phyloP scores from a whole-genome alignment of 2,329 filamentous ascomycete genomes.

The Neofusicoccum laricinum region DNA sequence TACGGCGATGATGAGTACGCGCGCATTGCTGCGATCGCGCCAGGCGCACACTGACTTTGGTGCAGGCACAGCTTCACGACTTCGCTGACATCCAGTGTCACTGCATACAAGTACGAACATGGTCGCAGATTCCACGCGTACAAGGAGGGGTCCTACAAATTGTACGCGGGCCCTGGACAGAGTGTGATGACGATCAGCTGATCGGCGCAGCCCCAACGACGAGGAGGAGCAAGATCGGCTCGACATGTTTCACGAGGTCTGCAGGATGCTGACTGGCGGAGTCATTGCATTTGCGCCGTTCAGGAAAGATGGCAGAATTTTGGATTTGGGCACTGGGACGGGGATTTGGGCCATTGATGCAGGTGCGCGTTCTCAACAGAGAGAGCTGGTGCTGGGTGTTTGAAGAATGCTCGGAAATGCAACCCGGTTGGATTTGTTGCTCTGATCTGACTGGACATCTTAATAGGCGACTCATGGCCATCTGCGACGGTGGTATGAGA shows the following conservation, averaged over 20 bases:
- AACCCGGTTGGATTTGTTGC: slow-evolving; percentile 46
- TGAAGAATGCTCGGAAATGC: slow-evolving; percentile 41
- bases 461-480: slow-evolving; percentile 27
- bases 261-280: not conserved
- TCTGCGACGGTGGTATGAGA: slow-evolving; percentile 34
- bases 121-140: slow-evolving; percentile 35
- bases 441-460: not conserved
- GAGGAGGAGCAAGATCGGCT: not conserved
- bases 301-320: too few relatives aligned
- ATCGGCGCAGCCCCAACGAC: too few relatives aligned
- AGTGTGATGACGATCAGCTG: not conserved
- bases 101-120: slow-evolving; percentile 19
- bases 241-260: slow-evolving; percentile 28
- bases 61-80: slow-evolving; percentile 8
- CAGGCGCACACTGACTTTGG: not conserved
- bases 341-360: slow-evolving; percentile 1
- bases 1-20: not conserved
- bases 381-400: not conserved
- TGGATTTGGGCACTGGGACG: not conserved
- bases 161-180: slow-evolving; percentile 23
- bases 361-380: not conserved
- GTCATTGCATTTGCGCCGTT: not conserved
- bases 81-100: not conserved
- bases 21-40: not conserved
- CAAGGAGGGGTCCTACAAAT: not conserved